These are phyloP conservation scores for Datura wrightii DNA, from an alignment of 257 asterid species.

Conservation along the genomic window DNA sequence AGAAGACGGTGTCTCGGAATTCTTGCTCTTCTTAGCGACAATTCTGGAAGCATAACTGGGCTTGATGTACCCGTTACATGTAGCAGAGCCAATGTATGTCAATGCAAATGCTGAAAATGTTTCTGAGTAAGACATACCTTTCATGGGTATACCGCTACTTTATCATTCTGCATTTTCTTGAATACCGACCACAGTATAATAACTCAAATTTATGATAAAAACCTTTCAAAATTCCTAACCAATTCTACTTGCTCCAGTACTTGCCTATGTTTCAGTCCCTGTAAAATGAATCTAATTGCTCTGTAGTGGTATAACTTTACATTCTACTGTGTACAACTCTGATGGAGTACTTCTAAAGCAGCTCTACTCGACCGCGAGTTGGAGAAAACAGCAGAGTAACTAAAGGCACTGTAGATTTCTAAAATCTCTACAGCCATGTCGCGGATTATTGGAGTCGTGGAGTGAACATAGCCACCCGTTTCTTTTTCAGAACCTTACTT, in stretches of 20 bases:
- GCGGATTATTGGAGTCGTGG: constrained; percentile 5
- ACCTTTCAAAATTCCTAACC: background rate
- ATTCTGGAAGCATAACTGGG: constrained; percentile 48
- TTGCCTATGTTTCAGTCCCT: background rate
- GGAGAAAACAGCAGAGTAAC: background rate
- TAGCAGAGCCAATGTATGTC: constrained; percentile 41
- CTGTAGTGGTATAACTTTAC: background rate
- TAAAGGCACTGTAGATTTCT: background rate
- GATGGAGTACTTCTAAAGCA: background rate
- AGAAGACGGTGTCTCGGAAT: constrained; percentile 58
- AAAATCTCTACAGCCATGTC: background rate
- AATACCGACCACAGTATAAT: background rate
- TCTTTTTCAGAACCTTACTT: background rate
- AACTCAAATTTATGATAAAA: background rate
- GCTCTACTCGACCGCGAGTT: background rate
- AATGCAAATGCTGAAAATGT: constrained; percentile 44
- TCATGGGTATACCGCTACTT: constrained; percentile 53
- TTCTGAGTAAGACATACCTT: constrained; percentile 51
- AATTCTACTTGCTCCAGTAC: background rate
- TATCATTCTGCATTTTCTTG: constrained; percentile 32
- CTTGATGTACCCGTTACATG: constrained; percentile 31
- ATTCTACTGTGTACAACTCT: background rate
- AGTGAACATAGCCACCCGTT: background rate
- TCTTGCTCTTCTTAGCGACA: constrained; percentile 71
- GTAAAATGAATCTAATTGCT: background rate